Conservation (phyloP, 306 rosid species). For the Chamaecrista fasciculata region DNA sequence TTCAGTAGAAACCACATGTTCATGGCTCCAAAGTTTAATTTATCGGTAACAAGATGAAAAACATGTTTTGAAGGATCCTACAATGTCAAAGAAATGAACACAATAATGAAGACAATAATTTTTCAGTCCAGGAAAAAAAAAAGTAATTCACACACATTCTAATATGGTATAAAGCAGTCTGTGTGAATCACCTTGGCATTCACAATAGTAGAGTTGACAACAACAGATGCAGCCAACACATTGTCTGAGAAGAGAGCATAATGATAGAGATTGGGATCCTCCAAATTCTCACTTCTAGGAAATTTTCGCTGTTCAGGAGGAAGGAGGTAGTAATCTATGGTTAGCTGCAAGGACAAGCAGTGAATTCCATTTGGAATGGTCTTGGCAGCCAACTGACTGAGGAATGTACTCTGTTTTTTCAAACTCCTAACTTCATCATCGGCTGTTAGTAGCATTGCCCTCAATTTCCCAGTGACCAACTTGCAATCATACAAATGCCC, state of each 20-base stretch:
- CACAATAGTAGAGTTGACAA: conserved; percentile 81
- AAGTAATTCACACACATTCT: not conserved
- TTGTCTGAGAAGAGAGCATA: conserved; percentile 96
- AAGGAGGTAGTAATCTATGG: conserved; percentile 88
- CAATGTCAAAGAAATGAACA: conserved; percentile 38
- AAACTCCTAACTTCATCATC: conserved; percentile 88
- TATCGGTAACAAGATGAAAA: conserved; percentile 93
- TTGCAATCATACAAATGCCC: conserved; percentile 88
- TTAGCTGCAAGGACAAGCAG: conserved; percentile 88
- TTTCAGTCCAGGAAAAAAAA: too few relatives aligned
- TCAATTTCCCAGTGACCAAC: conserved; percentile 73
- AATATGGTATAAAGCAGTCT: conserved; percentile 14
- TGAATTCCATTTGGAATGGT: conserved; percentile 90
- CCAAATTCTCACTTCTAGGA: conserved; percentile 82
- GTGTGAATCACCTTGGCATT: conserved; percentile 84
- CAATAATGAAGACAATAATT: conserved; percentile 23
- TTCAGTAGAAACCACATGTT: conserved; percentile 97
- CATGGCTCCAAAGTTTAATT: conserved; percentile 93
- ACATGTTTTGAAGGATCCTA: conserved; percentile 96
- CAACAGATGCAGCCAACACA: conserved; percentile 95
- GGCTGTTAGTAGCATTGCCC: conserved; percentile 94
- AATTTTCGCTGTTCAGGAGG: conserved; percentile 70
- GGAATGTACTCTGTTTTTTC: conserved; percentile 90
- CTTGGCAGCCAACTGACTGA: conserved; percentile 93
- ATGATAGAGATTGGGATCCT: conserved; percentile 77